phyloP scores from a whole-genome alignment of 169 alveolate genomes.

The Toxoplasma gondii region DNA sequence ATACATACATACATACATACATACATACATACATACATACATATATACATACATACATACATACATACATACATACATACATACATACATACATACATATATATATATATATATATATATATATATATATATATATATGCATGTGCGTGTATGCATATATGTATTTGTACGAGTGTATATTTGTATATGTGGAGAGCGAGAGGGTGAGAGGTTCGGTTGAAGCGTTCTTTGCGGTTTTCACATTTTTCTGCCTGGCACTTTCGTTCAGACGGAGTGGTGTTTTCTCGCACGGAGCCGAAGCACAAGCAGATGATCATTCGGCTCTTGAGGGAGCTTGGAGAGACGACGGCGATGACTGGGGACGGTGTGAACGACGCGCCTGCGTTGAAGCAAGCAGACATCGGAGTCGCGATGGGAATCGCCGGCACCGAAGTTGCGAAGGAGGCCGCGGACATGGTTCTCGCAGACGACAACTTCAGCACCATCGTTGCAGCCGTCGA shows the following conservation, averaged over 20 bases:
- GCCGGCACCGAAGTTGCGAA: conserved; percentile 99
- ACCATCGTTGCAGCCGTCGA: conserved; percentile 99
- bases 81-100: no score
- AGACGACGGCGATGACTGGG: conserved; percentile 97
- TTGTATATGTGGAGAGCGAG: background rate
- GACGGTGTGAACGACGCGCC: conserved; percentile 99
- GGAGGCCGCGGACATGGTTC: conserved; percentile 99
- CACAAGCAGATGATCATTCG: conserved; percentile 98
- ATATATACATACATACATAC: no score
- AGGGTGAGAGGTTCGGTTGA: background rate
- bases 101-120: no score
- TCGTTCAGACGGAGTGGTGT: conserved; percentile 85
- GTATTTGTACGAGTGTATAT: background rate
- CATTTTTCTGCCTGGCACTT: background rate
- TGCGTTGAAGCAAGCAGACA: conserved; percentile 97
- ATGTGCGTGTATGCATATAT: background rate
- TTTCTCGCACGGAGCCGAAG: conserved; percentile 98
- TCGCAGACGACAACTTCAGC: conserved; percentile 99
- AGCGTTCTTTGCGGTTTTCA: background rate
- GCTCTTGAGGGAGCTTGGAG: conserved; percentile 92
- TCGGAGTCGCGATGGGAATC: conserved; percentile 99
- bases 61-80: no score
- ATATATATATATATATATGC: background rate
- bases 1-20: no score
- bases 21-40: no score